These are phyloP conservation scores for Harringtonia lauricola DNA, from an alignment of 2,329 filamentous ascomycete species.

Conservation along the genomic window DNA sequence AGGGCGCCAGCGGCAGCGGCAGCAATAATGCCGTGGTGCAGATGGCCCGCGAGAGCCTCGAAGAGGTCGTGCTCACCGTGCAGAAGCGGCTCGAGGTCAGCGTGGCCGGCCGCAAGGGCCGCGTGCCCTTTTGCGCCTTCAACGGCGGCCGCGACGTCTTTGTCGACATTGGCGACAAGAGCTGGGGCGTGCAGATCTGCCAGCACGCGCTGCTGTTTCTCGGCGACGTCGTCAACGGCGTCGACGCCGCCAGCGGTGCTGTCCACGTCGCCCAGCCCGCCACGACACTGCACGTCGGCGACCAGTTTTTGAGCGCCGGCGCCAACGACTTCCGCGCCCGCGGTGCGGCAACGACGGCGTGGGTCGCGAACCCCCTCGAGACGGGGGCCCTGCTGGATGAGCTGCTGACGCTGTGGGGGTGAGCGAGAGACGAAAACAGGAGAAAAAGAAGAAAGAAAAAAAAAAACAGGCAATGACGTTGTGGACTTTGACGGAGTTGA, in stretches of 20 bases:
- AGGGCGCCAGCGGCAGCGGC: neutral
- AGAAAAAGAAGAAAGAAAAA: too few species aligned
- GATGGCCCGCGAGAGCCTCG: conserved; percentile 78
- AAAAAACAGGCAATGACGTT: too few species aligned
- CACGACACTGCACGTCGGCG: conserved; percentile 78
- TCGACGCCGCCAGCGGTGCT: neutral
- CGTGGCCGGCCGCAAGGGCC: conserved; percentile 42
- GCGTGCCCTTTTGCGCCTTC: conserved; percentile 89
- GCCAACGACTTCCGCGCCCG: conserved; percentile 96
- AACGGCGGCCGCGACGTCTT: conserved; percentile 97
- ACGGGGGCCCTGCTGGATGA: conserved; percentile 86
- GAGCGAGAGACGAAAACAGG: conserved; percentile 11
- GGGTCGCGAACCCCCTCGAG: conserved; percentile 89
- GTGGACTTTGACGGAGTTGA: too few species aligned
- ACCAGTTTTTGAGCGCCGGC: conserved; percentile 91
- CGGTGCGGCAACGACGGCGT: conserved; percentile 85
- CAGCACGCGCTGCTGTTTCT: conserved; percentile 34
- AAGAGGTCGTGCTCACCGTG: conserved; percentile 90
- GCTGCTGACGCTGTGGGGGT: conserved; percentile 48
- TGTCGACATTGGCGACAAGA: conserved; percentile 97
- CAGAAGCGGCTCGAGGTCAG: conserved; percentile 86
- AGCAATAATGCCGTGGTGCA: conserved; percentile 22
- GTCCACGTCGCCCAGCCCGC: conserved; percentile 3
- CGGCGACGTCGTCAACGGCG: conserved; percentile 47
- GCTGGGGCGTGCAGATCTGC: conserved; percentile 86